phyloP scores from a whole-genome alignment of 2,329 filamentous ascomycete species.

The Cadophora sp. region DNA sequence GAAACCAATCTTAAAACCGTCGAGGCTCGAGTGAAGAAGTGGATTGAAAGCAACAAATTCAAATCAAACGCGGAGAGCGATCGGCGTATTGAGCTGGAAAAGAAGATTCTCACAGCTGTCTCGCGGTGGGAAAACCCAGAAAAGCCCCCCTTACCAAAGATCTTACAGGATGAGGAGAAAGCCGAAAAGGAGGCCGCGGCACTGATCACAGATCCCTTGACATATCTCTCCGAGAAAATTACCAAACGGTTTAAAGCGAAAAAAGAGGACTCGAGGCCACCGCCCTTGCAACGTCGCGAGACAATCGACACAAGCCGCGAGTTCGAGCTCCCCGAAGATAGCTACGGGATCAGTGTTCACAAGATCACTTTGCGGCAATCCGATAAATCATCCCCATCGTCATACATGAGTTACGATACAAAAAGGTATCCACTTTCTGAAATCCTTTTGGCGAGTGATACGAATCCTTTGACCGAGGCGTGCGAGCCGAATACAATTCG shows the following conservation, averaged over 20 bases:
- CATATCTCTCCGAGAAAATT: not conserved
- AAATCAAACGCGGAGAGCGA: not conserved
- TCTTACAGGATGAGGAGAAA: not conserved
- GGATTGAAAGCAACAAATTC: not conserved
- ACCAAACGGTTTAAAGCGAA: not conserved
- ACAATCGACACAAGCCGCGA: not conserved
- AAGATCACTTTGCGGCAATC: conserved; percentile 15
- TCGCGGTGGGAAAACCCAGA: not conserved
- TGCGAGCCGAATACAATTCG: conserved; percentile 20
- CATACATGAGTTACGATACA: conserved; percentile 8
- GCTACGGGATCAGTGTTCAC: conserved; percentile 21
- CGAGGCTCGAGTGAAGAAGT: not conserved
- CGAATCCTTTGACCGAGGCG: conserved; percentile 14
- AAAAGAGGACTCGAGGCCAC: conserved; percentile 3
- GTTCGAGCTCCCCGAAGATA: not conserved
- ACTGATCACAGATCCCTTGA: not conserved
- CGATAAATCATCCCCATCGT: not conserved
- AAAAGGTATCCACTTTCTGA: conserved; percentile 16
- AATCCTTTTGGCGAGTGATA: not conserved
- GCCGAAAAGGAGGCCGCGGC: not conserved
- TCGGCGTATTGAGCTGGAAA: conserved; percentile 3
- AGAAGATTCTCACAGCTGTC: conserved; percentile 8
- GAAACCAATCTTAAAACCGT: not conserved
- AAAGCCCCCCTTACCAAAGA: not conserved
- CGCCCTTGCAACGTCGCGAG: not conserved